Percentiles rank a stretch among this genome's conserved stretches.
Conservation (phyloP, 345 rosid species). For the Pistacia vera region DNA sequence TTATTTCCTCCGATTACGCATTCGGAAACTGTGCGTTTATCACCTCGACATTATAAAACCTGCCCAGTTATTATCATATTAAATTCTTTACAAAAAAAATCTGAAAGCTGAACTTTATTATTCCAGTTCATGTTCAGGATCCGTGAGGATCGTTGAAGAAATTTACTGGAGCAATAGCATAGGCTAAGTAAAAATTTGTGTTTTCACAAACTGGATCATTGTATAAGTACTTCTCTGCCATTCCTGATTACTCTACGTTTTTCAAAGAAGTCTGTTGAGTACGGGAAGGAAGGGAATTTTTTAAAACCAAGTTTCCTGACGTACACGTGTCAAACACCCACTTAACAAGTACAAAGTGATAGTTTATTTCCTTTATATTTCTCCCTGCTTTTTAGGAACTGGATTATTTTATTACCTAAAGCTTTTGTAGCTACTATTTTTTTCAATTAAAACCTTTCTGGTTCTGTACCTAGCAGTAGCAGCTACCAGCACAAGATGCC, state of each 20-base stretch:
- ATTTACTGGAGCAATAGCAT: too few species aligned
- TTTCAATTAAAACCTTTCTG: neutral
- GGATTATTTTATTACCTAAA: neutral
- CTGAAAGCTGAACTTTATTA: too few species aligned
- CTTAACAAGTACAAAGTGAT: constrained; percentile 13
- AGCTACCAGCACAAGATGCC: neutral
- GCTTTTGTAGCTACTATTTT: neutral
- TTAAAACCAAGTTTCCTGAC: constrained; percentile 19
- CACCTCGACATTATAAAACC: too few species aligned
- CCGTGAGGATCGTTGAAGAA: too few species aligned
- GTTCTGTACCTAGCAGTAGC: neutral
- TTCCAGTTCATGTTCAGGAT: too few species aligned
- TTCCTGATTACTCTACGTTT: too few species aligned
- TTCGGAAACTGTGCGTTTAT: too few species aligned
- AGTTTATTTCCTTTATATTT: neutral
- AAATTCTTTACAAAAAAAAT: neutral
- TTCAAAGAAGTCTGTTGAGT: constrained; percentile 21
- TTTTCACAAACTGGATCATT: too few species aligned
- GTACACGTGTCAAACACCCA: constrained; percentile 46
- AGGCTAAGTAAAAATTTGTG: too few species aligned
- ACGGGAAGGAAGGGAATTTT: constrained; percentile 18
- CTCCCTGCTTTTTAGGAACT: constrained; percentile 25
- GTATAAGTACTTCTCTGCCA: too few species aligned
- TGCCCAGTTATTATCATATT: neutral
- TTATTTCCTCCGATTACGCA: too few species aligned